These are phyloP conservation scores for Yarrowia sp. DNA, from an alignment of 805 yeast species.

Conservation along the genomic window DNA sequence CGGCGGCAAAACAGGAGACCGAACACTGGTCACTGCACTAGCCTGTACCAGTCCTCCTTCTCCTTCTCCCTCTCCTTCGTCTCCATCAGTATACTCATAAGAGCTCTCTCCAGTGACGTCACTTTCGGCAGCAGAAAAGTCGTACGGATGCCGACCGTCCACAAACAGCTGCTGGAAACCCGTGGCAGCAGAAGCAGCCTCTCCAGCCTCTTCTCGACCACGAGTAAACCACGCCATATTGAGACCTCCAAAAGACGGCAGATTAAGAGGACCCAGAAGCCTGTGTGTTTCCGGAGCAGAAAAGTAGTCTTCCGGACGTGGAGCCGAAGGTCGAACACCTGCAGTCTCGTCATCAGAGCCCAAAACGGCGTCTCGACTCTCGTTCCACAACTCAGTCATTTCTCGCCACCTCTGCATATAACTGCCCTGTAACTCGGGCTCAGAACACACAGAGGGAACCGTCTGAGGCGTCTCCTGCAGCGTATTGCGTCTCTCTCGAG, in stretches of 20 bases:
- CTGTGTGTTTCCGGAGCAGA: constrained; percentile 1
- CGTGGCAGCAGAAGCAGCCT: not conserved
- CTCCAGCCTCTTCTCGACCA: not conserved
- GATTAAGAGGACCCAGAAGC: constrained; percentile 1
- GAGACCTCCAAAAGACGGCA: constrained; percentile 12
- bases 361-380: constrained; percentile 10
- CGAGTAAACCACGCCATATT: constrained; percentile 17
- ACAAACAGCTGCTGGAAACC: constrained; percentile 21
- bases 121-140: constrained; percentile 22
- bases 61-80: constrained; percentile 28
- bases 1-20: constrained; percentile 29
- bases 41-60: constrained; percentile 31
- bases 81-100: constrained; percentile 2
- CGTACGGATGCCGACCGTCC: constrained; percentile 13
- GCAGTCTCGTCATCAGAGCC: constrained; percentile 22
- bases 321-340: not conserved
- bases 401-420: constrained; percentile 23
- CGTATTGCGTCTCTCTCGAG: constrained; percentile 3
- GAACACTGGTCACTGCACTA: not conserved
- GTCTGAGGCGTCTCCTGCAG: not conserved
- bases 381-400: constrained; percentile 3
- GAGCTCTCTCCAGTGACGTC: not conserved
- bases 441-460: not conserved
- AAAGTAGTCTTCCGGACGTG: constrained; percentile 2
- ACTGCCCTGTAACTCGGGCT: constrained; percentile 14